phyloP scores from a whole-genome alignment of 257 asterid genomes.

The Salvia splendens region DNA sequence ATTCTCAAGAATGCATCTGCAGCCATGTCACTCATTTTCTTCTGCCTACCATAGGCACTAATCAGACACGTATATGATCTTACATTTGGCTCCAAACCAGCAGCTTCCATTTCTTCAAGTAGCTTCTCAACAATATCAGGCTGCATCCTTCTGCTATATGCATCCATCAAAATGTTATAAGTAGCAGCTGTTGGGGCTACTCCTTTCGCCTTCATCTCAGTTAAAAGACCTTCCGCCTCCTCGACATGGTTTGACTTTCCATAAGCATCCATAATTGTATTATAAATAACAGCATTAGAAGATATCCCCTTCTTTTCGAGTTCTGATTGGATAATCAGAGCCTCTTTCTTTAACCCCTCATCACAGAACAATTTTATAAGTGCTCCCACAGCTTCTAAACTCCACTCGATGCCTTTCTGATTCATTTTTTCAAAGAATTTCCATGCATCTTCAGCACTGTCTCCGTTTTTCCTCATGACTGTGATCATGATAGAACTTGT shows the following conservation, averaged over 20 bases:
- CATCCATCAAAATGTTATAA: constrained; percentile 84
- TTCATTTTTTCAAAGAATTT: constrained; percentile 69
- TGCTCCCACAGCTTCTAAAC: constrained; percentile 78
- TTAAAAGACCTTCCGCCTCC: constrained; percentile 89
- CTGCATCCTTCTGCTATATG: constrained; percentile 83
- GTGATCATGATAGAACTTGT: constrained; percentile 85
- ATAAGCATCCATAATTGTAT: constrained; percentile 84
- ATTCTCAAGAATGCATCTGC: constrained; percentile 84
- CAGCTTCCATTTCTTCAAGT: constrained; percentile 71
- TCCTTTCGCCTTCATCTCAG: constrained; percentile 77
- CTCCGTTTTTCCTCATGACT: constrained; percentile 72
- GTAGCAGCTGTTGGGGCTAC: constrained; percentile 67
- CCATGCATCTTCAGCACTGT: constrained; percentile 80
- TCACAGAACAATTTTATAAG: constrained; percentile 85
- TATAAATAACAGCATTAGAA: constrained; percentile 74
- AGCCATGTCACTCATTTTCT: constrained; percentile 82
- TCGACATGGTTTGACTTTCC: constrained; percentile 70
- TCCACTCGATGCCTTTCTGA: constrained; percentile 73
- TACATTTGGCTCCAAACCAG: constrained; percentile 70
- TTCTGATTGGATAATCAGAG: constrained; percentile 80
- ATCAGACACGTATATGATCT: constrained; percentile 84
- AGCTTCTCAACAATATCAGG: constrained; percentile 83
- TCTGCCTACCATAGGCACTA: constrained; percentile 87
- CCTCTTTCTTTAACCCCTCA: constrained; percentile 84
- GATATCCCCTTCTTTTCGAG: constrained; percentile 78